Conservation (phyloP, 192 early-diverging fungal species). For the Phlyctochytrium arcticum region DNA sequence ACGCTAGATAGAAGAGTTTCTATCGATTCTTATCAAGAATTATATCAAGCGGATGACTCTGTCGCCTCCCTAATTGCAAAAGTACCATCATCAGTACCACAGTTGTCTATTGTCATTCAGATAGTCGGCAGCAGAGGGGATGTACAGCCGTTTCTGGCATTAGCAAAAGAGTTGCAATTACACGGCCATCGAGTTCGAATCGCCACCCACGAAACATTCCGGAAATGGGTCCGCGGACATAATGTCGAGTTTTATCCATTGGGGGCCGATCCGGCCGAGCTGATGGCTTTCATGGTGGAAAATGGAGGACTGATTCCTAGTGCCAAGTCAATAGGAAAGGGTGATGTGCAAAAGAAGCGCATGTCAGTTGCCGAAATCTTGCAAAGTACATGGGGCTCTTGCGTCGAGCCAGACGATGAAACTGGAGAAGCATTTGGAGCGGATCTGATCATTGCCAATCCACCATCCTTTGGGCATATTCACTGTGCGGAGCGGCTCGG, state of each 20-base stretch:
- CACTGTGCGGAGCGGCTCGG: conserved; percentile 65
- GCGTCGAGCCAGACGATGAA: conserved; percentile 13
- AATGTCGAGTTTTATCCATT: conserved; percentile 67
- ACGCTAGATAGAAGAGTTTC: neutral
- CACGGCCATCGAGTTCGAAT: conserved; percentile 62
- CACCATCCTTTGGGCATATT: conserved; percentile 62
- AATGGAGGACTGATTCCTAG: conserved; percentile 23
- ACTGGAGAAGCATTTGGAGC: conserved; percentile 21
- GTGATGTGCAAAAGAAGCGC: conserved; percentile 20
- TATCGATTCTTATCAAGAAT: neutral
- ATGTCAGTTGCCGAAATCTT: conserved; percentile 14
- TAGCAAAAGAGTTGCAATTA: conserved; percentile 60
- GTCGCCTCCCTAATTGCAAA: neutral
- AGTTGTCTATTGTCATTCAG: neutral
- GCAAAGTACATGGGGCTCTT: conserved; percentile 12
- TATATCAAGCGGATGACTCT: neutral
- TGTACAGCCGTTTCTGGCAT: conserved; percentile 70
- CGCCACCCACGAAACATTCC: conserved; percentile 64
- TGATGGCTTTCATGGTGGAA: conserved; percentile 68
- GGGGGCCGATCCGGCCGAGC: conserved; percentile 58
- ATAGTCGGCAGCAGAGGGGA: conserved; percentile 62
- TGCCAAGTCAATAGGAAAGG: neutral
- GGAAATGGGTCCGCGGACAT: conserved; percentile 61
- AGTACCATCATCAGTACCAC: neutral
- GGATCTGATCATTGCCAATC: conserved; percentile 65